phyloP scores from a whole-genome alignment of 306 rosid genomes.

The Mimosa bimucronata region DNA sequence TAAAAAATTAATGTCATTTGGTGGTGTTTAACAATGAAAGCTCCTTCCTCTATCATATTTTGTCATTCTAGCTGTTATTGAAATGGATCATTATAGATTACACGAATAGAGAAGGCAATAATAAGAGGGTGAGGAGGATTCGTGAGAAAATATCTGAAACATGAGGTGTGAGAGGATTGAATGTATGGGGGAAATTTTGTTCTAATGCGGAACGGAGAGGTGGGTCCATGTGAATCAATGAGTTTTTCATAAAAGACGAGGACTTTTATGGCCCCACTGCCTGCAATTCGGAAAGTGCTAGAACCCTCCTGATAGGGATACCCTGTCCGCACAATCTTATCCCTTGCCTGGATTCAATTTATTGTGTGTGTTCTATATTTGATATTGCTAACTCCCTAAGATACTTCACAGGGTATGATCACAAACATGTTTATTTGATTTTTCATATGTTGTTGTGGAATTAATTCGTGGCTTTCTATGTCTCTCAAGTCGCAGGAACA shows the following conservation, averaged over 20 bases:
- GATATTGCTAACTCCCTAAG: not conserved
- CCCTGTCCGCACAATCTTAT: conserved; percentile 33
- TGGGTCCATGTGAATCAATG: conserved; percentile 24
- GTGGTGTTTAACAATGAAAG: not conserved
- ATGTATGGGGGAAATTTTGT: conserved; percentile 21
- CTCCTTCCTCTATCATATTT: not conserved
- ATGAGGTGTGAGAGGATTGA: not conserved
- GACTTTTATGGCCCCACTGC: conserved; percentile 29
- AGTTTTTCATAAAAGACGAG: not conserved
- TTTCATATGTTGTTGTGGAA: not conserved
- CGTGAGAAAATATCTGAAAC: conserved; percentile 33
- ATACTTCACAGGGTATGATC: not conserved
- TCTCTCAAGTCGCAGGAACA: not conserved
- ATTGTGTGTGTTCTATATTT: not conserved
- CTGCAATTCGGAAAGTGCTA: conserved; percentile 29
- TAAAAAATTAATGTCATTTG: not conserved
- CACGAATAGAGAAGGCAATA: not conserved
- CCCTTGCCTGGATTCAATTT: not conserved
- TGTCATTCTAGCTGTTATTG: not conserved
- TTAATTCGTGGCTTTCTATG: not conserved
- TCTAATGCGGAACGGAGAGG: conserved; percentile 19
- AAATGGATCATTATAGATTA: not conserved
- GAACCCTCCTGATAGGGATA: conserved; percentile 35
- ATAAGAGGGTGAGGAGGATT: not conserved
- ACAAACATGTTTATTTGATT: not conserved